Percentiles rank a stretch among this genome's conserved stretches.
Evolutionary conservation across 495 filamentous ascomycete species (phyloP).

Genomic region (Penicillium robsamsonii): DNA sequence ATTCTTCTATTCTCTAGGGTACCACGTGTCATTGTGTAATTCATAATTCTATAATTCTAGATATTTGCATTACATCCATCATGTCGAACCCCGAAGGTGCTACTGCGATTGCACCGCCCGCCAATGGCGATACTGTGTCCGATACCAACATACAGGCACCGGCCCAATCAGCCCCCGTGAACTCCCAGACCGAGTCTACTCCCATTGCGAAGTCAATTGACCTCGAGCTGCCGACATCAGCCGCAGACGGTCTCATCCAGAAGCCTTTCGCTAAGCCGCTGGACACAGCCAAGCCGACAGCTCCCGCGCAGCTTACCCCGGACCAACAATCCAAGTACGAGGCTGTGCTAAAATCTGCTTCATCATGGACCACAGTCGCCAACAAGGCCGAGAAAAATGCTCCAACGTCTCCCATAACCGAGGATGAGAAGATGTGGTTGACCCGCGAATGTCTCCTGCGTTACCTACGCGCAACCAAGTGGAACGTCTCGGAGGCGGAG

Average conservation of each 20-base stretch:
- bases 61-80: background rate
- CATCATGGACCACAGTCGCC: conserved; percentile 69
- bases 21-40: background rate
- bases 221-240: conserved; percentile 44
- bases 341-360: conserved; percentile 62
- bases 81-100: conserved; percentile 7
- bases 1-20: background rate
- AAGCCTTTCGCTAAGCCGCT: conserved; percentile 68
- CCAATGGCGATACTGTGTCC: conserved; percentile 19
- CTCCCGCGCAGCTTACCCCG: conserved; percentile 55
- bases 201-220: conserved; percentile 24
- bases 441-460: conserved; percentile 89
- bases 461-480: conserved; percentile 91
- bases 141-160: conserved; percentile 14
- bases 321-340: conserved; percentile 88
- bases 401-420: conserved; percentile 64
- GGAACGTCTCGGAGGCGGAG: conserved; percentile 72
- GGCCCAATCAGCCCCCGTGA: conserved; percentile 13
- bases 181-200: conserved; percentile 9
- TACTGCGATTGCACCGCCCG: conserved; percentile 9
- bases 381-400: conserved; percentile 56
- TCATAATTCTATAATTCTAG: background rate
- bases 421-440: conserved; percentile 83
- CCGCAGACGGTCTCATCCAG: conserved; percentile 54
- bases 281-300: conserved; percentile 50